phyloP scores from a whole-genome alignment of 164 flowering plant genomes.

The Magnolia sinica region DNA sequence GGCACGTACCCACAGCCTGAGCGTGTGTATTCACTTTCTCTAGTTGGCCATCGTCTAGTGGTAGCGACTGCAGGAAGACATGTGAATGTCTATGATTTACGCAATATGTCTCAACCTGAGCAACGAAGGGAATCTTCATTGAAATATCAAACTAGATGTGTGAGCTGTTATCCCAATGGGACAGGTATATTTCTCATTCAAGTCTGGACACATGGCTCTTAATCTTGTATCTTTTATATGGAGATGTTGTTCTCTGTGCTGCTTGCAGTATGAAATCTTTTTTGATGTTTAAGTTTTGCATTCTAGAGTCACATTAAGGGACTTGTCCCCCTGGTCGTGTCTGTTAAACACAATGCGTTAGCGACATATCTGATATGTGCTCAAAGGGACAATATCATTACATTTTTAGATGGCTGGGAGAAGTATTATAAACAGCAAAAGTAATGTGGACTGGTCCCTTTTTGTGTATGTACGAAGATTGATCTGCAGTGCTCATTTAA shows the following conservation, averaged over 20 bases:
- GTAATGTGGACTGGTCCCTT: too few species aligned
- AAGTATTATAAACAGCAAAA: too few species aligned
- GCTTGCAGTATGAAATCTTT: background rate
- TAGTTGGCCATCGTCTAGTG: constrained; percentile 87
- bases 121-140: constrained; percentile 95
- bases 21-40: constrained; percentile 94
- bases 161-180: constrained; percentile 97
- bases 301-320: too few species aligned
- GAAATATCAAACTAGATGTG: constrained; percentile 98
- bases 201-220: background rate
- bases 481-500: too few species aligned
- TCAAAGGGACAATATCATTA: too few species aligned
- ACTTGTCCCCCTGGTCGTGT: too few species aligned
- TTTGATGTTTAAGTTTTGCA: too few species aligned
- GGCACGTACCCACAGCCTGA: constrained; percentile 93
- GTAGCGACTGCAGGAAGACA: constrained; percentile 99
- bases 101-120: constrained; percentile 99
- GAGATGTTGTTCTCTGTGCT: background rate
- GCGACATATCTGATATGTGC: too few species aligned
- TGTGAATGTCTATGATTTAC: constrained; percentile 89
- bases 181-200: constrained; percentile 52
- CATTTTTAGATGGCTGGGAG: too few species aligned
- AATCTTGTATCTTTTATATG: background rate
- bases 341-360: too few species aligned
- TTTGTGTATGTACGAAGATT: too few species aligned